Conservation (phyloP, 495 filamentous ascomycete genomes). For the Immersiella caudata region DNA sequence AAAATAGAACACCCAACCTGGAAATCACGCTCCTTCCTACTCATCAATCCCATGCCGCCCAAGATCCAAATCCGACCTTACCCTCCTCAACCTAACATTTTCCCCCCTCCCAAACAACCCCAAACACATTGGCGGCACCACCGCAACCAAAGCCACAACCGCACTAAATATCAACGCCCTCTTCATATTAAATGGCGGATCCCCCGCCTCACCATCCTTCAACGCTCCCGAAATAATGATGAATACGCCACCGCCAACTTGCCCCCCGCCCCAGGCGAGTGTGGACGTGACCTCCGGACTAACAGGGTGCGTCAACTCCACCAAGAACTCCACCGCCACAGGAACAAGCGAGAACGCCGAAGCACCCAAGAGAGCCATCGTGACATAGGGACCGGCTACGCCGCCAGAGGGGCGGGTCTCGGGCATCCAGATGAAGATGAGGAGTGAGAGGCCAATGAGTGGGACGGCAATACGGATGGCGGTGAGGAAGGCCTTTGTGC, state of each 20-base stretch:
- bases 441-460: conserved; percentile 69
- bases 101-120: conserved; percentile 64
- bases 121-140: conserved; percentile 67
- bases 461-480: conserved; percentile 77
- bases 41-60: conserved; percentile 7
- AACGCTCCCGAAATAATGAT: conserved; percentile 80
- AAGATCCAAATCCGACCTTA: conserved; percentile 42
- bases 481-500: conserved; percentile 75
- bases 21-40: neutral
- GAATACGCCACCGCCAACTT: conserved; percentile 78
- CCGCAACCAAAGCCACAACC: conserved; percentile 64
- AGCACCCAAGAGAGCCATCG: conserved; percentile 75
- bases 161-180: conserved; percentile 77
- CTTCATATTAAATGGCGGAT: conserved; percentile 70
- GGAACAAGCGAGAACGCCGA: conserved; percentile 80
- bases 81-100: conserved; percentile 57
- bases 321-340: conserved; percentile 81
- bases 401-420: conserved; percentile 52
- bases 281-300: conserved; percentile 84
- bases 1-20: conserved; percentile 21
- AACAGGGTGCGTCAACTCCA: conserved; percentile 83
- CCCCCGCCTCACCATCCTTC: conserved; percentile 57
- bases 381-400: conserved; percentile 70
- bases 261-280: conserved; percentile 81
- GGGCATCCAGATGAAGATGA: conserved; percentile 82